Evolutionary conservation across 495 filamentous ascomycete species (phyloP), one percentile per base, ranked within the genome.

Genomic region (Penicillium malachiteum): DNA sequence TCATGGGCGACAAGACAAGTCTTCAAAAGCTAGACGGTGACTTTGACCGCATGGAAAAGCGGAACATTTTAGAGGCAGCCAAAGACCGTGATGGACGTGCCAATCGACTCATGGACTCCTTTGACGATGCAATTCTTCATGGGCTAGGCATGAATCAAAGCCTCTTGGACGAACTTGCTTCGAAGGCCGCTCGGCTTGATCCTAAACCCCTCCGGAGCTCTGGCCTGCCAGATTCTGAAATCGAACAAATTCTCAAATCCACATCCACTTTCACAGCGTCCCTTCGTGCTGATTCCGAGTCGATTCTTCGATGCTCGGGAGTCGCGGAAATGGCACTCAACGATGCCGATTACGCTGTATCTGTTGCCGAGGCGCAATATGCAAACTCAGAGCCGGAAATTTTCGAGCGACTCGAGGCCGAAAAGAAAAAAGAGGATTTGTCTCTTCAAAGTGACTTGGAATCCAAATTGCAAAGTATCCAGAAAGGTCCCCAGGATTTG

Each of bases 41-140:
- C 18, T 82, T 82, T 54, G 76, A 81, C 54, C 68, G 71, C 35
- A 80, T 80, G 70, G 80, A 82, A 54, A 78, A 73, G 42, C 75
- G 75, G 40, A 78, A 78, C 43, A 73, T 77, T 13, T 58, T 81
- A 5, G 77, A 80, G 49, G 78, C 78, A 7, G 78, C 76, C 37
- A 72, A 75, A 57, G 73, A 80, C 38, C 73, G 75, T 18, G 76
- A 81, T 61, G 70, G 72, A 9, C 67, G 80, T 54, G 78, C 78
- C 16, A 81, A 82, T 55, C 64, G 68, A 35, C 66, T 81, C 8
- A 81, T 81, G 75, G 77, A 82, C 57, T 69, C 76, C 7, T 79
- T 82, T 50, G 78, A 82, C 46, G 73, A 78, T 50, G 79, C 77
- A 11, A 77, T 80, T 14, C 65, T 81, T 53, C 73, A 78, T 48